Base-by-base conservation (phyloP, 345 rosid genomes). In the Psidium guajava region DNA sequence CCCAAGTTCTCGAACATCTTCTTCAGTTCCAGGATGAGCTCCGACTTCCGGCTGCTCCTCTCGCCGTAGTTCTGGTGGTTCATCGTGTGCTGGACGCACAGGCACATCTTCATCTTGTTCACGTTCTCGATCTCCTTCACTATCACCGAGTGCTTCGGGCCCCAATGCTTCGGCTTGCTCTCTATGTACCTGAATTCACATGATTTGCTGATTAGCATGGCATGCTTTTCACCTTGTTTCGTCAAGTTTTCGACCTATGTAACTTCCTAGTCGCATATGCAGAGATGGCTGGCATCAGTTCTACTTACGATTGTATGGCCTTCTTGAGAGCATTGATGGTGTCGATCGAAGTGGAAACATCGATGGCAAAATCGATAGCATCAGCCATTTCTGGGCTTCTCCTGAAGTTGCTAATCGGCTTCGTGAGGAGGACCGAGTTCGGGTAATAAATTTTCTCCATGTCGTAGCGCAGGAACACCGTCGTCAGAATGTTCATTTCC, bases 401-500 rank as follows among this genome's bases (percentile, higher is more conserved):
- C 82, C 91, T 87, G 86, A 90, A 93, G 52, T 93, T 93, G 89
- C 95, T 93, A 56, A 93, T 92, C 0, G 93, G 90, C 85, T 92
- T 95, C n/a, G 91, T 87, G 83, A 92, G 84, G 6, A 95, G 91
- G 55, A 94, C 95, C 22, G 96, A 91, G 85, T 95, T 94, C 1
- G 98, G 96, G 85, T 94, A 93, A 54, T 93, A 93, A 28, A 95
- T 88, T 89, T 95, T 95, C 94, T 95, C 96, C 91, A 90, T 93
- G 84, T 95, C 97, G 75, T 93, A 94, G 32, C 95, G 87, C 82
- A 95, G 81, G 82, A 95, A 95, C 84, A 95, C 95, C 1, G 95
- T 94, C 5, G 95, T 91, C 87, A 95, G 86, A 27, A 95, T 95
- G 91, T 95, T 95, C 98, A 95, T 95, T 89, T 95, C 96, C 90